These are phyloP conservation scores for Thoreauomyces humboldtii DNA, from an alignment of 192 early-diverging fungal genomes.

Conservation along the genomic window DNA sequence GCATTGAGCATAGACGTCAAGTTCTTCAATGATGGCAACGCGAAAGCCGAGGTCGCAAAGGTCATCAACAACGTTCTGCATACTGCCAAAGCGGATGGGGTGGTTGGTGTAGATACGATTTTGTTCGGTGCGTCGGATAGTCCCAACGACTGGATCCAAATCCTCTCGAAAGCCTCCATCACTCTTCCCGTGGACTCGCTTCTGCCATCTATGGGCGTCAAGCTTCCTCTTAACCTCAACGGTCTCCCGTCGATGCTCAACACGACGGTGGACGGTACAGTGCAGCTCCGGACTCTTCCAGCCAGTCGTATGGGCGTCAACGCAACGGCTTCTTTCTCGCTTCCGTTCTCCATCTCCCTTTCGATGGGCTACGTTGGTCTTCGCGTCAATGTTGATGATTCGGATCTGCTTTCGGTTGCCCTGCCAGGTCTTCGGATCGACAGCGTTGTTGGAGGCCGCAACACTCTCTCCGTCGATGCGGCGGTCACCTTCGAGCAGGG, in stretches of 20 bases:
- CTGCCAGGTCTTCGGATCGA: not conserved
- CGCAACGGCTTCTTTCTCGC: not conserved
- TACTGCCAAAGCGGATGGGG: not conserved
- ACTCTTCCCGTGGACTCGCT: not conserved
- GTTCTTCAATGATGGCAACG: not conserved
- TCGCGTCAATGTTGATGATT: constrained; percentile 3
- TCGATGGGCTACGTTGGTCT: constrained; percentile 2
- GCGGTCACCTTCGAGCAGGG: not conserved
- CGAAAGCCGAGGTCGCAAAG: not conserved
- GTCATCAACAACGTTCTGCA: not conserved
- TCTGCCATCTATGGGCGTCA: constrained; percentile 1
- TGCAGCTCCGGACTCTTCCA: constrained; percentile 6
- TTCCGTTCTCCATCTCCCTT: not conserved
- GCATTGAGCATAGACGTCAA: not conserved
- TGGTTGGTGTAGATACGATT: not conserved
- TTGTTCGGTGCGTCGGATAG: not conserved
- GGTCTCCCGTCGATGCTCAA: not conserved
- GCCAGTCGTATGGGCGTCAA: constrained; percentile 5
- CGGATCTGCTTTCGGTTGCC: not conserved
- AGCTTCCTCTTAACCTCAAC: not conserved
- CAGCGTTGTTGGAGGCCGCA: not conserved
- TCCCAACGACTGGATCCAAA: not conserved
- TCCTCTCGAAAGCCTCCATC: not conserved
- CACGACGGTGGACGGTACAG: not conserved
- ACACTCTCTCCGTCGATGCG: not conserved